These are phyloP conservation scores for Diaporthe eres DNA, from an alignment of 2,329 filamentous ascomycete species.

Conservation along the genomic window DNA sequence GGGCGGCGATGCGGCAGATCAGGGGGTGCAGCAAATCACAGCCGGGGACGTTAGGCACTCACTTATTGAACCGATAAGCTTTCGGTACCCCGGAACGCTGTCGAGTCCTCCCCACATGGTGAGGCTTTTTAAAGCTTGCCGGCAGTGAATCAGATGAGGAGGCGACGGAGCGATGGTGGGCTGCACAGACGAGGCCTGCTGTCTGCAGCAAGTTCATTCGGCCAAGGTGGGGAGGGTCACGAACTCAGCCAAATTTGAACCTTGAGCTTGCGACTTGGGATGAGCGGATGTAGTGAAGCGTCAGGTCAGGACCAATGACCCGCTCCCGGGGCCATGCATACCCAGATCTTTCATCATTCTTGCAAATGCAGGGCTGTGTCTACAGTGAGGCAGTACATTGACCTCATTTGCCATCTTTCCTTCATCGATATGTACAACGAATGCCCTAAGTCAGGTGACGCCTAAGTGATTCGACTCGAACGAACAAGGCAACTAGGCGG, in stretches of 20 bases:
- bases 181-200: constrained; percentile 4
- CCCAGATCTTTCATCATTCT: neutral
- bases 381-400: too few relatives aligned
- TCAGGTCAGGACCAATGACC: neutral
- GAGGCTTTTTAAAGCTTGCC: neutral
- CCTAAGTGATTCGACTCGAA: neutral
- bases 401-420: neutral
- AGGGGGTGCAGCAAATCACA: too few relatives aligned
- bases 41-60: neutral
- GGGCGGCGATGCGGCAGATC: too few relatives aligned
- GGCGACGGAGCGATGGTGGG: neutral
- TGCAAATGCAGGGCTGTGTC: neutral
- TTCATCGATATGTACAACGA: neutral
- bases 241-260: constrained; percentile 13
- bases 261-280: constrained; percentile 22
- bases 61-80: neutral
- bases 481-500: neutral
- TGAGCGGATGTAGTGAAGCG: constrained; percentile 2
- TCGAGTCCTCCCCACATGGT: neutral
- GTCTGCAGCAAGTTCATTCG: neutral
- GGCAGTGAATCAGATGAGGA: neutral
- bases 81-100: constrained; percentile 6
- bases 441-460: neutral
- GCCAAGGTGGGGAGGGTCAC: neutral
- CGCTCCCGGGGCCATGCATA: neutral